Conservation (phyloP, 306 rosid species). For the Vigna unguiculata region DNA sequence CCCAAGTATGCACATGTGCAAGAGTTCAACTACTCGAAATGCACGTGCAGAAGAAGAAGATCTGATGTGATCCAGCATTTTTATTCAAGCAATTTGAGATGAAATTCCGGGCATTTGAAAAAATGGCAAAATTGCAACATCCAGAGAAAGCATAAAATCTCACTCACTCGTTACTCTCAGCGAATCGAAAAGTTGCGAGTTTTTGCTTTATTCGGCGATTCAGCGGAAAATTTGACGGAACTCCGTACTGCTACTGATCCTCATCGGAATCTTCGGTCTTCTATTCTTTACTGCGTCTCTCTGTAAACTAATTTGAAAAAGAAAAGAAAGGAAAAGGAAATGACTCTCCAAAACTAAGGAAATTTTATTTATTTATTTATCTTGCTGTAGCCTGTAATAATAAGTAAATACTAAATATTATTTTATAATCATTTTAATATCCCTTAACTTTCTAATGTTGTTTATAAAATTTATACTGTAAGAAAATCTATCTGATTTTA, state of each 20-base stretch:
- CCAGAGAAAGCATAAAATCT: neutral
- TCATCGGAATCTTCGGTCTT: constrained; percentile 6
- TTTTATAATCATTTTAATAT: neutral
- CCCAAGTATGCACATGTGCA: neutral
- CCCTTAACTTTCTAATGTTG: no score
- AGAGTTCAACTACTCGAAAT: constrained; percentile 16
- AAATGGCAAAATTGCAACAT: constrained; percentile 4
- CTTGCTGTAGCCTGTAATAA: neutral
- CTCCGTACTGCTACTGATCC: neutral
- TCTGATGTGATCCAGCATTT: constrained; percentile 36
- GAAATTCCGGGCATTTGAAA: constrained; percentile 29
- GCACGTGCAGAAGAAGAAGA: constrained; percentile 25
- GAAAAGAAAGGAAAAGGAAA: constrained; percentile 14
- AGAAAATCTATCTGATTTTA: neutral
- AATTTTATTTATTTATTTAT: neutral
- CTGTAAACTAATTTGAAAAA: constrained; percentile 17
- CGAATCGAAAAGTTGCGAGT: neutral
- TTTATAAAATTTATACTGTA: neutral
- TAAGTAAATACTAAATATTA: neutral
- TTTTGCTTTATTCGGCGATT: neutral
- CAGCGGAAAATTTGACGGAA: constrained; percentile 2
- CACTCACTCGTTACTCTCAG: constrained; percentile 29
- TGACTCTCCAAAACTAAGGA: neutral
- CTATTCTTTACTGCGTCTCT: constrained; percentile 8
- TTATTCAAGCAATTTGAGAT: constrained; percentile 11